phyloP scores from a whole-genome alignment of 164 flowering plant species.

The Nymphaea thermarum region DNA sequence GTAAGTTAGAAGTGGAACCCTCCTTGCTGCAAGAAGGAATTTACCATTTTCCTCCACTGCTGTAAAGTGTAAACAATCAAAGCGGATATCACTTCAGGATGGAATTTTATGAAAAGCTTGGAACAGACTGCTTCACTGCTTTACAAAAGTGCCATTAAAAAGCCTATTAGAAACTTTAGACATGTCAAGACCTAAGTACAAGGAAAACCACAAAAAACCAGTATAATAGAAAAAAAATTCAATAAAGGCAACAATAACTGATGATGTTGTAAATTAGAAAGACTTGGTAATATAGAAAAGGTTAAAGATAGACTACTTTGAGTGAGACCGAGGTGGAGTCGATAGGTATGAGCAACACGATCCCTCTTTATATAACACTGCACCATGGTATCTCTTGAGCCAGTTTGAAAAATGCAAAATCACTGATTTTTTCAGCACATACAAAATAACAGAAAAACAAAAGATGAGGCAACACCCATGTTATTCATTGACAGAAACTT shows the following conservation, averaged over 20 bases:
- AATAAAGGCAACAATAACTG: not conserved
- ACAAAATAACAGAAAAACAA: not conserved
- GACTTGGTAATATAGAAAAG: conserved; percentile 6
- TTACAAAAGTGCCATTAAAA: no score
- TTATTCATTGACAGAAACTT: not conserved
- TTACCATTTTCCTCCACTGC: conserved; percentile 92
- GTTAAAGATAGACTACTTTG: no score
- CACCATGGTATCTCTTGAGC: conserved; percentile 57
- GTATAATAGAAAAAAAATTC: no score
- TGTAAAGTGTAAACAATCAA: conserved; percentile 16
- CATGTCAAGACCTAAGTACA: not conserved
- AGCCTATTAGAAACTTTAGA: no score
- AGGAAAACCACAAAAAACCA: not conserved
- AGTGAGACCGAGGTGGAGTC: conserved; percentile 57
- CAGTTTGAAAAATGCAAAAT: conserved; percentile 46
- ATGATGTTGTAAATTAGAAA: not conserved
- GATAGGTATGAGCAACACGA: conserved; percentile 48
- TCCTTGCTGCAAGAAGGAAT: conserved; percentile 90
- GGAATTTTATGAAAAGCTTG: no score
- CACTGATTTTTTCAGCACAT: not conserved
- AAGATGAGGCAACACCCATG: not conserved
- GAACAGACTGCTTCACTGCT: no score
- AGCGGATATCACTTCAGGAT: no score
- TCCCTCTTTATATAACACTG: conserved; percentile 81
- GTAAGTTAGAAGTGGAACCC: conserved; percentile 73